Percentiles rank a stretch among this genome's conserved stretches.
Evolutionary conservation across 768 basidiomycete genomes (phyloP).

Genomic region (Suillus brevipes): DNA sequence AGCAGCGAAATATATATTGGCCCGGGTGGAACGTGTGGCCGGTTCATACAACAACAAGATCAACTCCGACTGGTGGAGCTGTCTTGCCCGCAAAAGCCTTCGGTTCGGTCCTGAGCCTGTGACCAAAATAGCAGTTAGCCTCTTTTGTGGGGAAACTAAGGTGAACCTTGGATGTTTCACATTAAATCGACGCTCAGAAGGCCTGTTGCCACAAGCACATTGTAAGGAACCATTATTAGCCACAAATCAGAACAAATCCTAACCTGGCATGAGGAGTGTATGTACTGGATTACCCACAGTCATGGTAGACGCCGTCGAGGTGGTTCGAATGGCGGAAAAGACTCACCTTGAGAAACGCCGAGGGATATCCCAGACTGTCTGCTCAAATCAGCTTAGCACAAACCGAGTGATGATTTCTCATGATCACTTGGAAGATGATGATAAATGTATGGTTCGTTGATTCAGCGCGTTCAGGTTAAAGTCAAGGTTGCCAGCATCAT

Average conservation of each 20-base stretch:
- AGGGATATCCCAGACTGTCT: background rate
- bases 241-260: background rate
- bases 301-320: background rate
- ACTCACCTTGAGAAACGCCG: slow-evolving; percentile 4
- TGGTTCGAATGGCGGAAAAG: slow-evolving; percentile 3
- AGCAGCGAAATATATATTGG: slow-evolving; percentile 8
- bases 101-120: background rate
- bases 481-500: background rate
- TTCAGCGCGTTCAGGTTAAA: background rate
- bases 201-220: slow-evolving; percentile 10
- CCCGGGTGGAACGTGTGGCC: slow-evolving; percentile 20
- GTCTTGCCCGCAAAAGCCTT: background rate
- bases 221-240: background rate
- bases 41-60: slow-evolving; percentile 4
- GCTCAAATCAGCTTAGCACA: background rate
- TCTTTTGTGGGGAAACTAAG: slow-evolving; percentile 2
- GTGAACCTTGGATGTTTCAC: background rate
- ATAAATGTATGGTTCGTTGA: background rate
- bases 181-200: background rate
- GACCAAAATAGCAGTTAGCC: background rate
- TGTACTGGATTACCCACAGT: background rate
- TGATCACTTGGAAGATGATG: background rate
- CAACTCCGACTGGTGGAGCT: slow-evolving; percentile 11
- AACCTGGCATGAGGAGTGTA: background rate
- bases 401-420: background rate